Conservation (phyloP, 2,329 filamentous ascomycete genomes). For the Aspergillus sp. region DNA sequence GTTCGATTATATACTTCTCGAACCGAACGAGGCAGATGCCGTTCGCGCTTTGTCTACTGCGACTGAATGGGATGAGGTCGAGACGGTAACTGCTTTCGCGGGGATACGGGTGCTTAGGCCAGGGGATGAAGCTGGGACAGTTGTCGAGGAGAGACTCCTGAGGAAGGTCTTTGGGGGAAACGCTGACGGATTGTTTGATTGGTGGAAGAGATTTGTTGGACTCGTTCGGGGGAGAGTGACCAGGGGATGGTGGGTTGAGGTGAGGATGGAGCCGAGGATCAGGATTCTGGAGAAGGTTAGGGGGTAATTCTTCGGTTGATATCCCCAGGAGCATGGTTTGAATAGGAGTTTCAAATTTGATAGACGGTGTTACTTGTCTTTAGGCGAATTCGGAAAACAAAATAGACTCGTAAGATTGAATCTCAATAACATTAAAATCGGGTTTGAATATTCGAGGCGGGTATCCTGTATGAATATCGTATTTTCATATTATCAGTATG, state of each 20-base stretch:
- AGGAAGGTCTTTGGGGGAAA: constrained; percentile 37
- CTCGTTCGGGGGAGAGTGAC: constrained; percentile 39
- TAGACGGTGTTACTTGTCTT: background rate
- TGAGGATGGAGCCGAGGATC: constrained; percentile 59
- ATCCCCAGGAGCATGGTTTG: background rate
- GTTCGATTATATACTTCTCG: constrained; percentile 64
- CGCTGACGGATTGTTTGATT: constrained; percentile 21
- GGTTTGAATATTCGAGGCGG: background rate
- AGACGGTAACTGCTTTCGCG: constrained; percentile 56
- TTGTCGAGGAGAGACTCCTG: constrained; percentile 42
- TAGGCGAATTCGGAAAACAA: background rate
- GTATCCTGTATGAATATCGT: background rate
- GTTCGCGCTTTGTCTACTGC: constrained; percentile 42
- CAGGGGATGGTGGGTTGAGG: constrained; percentile 59
- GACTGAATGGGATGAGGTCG: constrained; percentile 56
- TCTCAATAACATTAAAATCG: background rate
- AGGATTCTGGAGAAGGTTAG: constrained; percentile 47
- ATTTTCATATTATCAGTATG: background rate
- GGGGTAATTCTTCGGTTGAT: background rate
- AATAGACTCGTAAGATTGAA: background rate
- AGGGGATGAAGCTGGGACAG: constrained; percentile 33
- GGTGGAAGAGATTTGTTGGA: constrained; percentile 35
- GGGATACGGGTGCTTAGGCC: constrained; percentile 56
- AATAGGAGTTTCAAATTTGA: background rate
- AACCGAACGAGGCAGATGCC: constrained; percentile 41